A percentile compares a stretch with the other conserved stretches of the same genome.
Evolutionary conservation across 2,329 filamentous ascomycete genomes (phyloP).

Genomic region (Conoideocrella luteorostrata): DNA sequence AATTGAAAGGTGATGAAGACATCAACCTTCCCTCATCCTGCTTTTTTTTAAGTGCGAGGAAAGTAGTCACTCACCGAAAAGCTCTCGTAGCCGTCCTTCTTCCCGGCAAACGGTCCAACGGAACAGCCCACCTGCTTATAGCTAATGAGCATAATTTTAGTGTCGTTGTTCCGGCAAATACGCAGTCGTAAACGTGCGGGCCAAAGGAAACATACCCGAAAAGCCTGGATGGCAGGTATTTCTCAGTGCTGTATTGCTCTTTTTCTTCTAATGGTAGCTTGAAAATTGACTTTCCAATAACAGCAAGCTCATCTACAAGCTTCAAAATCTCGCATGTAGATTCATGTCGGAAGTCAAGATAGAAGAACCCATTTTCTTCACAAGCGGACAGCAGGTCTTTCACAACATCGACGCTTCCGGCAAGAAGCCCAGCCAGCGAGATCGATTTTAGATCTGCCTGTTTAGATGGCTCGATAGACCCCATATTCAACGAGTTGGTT

Average conservation of each 20-base stretch:
- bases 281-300: neutral
- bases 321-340: slow-evolving; percentile 1
- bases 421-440: neutral
- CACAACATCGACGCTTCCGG: neutral
- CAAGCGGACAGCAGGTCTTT: slow-evolving; percentile 2
- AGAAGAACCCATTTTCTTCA: slow-evolving; percentile 6
- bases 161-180: too few relatives aligned
- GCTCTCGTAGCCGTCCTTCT: slow-evolving; percentile 5
- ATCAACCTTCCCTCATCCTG: too few relatives aligned
- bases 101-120: slow-evolving; percentile 5
- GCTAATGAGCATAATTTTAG: neutral
- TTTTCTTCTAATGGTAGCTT: neutral
- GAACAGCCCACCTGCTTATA: slow-evolving; percentile 6
- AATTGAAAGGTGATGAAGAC: too few relatives aligned
- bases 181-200: too few relatives aligned
- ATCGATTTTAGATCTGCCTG: slow-evolving; percentile 2
- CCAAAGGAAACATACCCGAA: slow-evolving; percentile 2
- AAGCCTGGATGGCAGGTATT: slow-evolving; percentile 5
- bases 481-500: neutral
- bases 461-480: neutral
- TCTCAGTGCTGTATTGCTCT: slow-evolving; percentile 6
- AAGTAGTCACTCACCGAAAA: slow-evolving; percentile 2
- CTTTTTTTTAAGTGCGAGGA: slow-evolving; percentile 62
- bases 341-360: slow-evolving; percentile 4
- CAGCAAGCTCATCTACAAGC: slow-evolving; percentile 1